These are phyloP conservation scores for Linanthus parryae DNA, from an alignment of 148 eudicot species.

Conservation along the genomic window DNA sequence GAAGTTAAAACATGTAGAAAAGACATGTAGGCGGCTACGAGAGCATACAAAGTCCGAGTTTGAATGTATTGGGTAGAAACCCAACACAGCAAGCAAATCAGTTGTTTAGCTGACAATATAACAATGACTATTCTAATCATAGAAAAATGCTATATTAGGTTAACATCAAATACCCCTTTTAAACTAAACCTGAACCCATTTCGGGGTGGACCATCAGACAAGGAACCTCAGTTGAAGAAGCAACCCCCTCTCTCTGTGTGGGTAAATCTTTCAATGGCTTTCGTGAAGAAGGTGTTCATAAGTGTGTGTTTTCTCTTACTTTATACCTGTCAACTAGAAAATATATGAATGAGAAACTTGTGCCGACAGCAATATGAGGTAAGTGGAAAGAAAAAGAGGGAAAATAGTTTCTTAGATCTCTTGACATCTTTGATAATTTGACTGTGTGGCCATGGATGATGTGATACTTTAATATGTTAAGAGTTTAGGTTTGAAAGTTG, in stretches of 20 bases:
- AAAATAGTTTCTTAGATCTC: no score
- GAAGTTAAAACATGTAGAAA: not conserved
- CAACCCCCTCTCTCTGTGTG: constrained; percentile 19
- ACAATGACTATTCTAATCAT: constrained; percentile 15
- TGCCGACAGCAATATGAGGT: constrained; percentile 20
- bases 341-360: constrained; percentile 9
- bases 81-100: constrained; percentile 48
- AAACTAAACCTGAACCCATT: constrained; percentile 22
- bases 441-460: no score
- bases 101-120: constrained; percentile 46
- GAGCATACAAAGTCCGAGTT: constrained; percentile 12
- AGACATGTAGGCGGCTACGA: not conserved
- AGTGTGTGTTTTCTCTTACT: constrained; percentile 6
- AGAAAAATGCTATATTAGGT: not conserved
- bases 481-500: no score
- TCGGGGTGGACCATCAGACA: constrained; percentile 39
- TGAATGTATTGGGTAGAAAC: constrained; percentile 45
- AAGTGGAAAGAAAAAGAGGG: constrained; percentile 2
- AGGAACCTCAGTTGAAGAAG: constrained; percentile 37
- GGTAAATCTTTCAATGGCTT: constrained; percentile 18
- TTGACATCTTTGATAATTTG: no score
- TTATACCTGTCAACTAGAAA: constrained; percentile 7
- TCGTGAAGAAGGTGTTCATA: constrained; percentile 14
- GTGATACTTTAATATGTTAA: no score
- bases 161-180: constrained; percentile 31